Base-by-base conservation (phyloP, 2,329 filamentous ascomycete species). In the Colletotrichum trifolii region DNA sequence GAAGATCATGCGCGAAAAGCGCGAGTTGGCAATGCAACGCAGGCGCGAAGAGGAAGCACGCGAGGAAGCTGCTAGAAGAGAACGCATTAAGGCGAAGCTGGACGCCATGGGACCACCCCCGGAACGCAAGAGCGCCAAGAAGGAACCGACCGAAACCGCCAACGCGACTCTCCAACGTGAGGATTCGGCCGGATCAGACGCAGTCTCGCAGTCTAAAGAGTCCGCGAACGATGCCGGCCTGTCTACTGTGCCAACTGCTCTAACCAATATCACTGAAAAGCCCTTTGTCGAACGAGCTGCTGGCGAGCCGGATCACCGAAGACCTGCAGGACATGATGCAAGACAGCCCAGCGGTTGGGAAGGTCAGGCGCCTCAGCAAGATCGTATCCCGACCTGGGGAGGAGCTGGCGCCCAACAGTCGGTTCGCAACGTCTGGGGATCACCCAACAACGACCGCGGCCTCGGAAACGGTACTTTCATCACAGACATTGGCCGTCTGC, bases 391-490 rank as follows among this genome's bases (percentile, higher is more conserved):
- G 10, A 77, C 82, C 1, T 89, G 87, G 87, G 78, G 78, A 25
- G 25, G 25, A 35, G 72, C 78, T 35, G 73, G 74, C 17, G 73
- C 78, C 42, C 83, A 83, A 52, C 78, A 81, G 48, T 68, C 79
- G 10, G 75, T 82, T 11, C 82, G 85, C 52, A 92, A 90, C 72
- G 89, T 94, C 15, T 94, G 91, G 91, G 91, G 89, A 15, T 87
- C 90, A 47, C 89, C 89, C n/a, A 87, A 87, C 59, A 89, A 86
- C 70, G 89, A 92, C 69, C 85, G 89, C 58, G 89, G 87, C 10
- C 87, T 94, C 17, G 91, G 91, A 4, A 94, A 94, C 74, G 91
- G 91, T 47, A 93, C 91, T 0, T 94, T 94, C 71, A 88, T 86
- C 61, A 83, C 87, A 11, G 87, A 88, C 69, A 81, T 90, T 55